Base-by-base conservation (phyloP, 2,329 filamentous ascomycete genomes). In the Epichloe hybrida region DNA sequence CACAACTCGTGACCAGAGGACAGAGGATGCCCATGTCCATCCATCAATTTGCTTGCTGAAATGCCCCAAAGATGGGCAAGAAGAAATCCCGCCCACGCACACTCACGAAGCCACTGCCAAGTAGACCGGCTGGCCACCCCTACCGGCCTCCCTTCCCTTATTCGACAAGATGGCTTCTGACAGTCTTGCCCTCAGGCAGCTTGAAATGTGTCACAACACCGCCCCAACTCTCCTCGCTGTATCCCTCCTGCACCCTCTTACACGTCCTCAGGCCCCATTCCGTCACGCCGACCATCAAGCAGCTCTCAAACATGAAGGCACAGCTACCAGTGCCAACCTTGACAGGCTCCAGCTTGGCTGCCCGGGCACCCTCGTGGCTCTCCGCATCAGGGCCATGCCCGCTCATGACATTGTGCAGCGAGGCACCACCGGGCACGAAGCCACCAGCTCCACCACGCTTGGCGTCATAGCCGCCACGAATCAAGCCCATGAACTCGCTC, bases 161-260 rank as follows among this genome's bases (percentile, higher is more conserved):
- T 15, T 50, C 37, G 21, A 52, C 47, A 20, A 60, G 49, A 50
- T 62, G 57, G 47, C 58, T 61, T 34, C 36, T 50, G 38, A 66
- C 60, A 52, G 62, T 54, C 35, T 58, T 51, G 1, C 64, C 68
- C 37, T 67, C 65, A 0, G 73, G 71, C 58, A 59, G 60, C 60
- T 68, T 67, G 73, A 83, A 86, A 61, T 84, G 78, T 42, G 80
- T 74, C 65, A 79, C 77, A 49, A 86, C 68, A 0, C 76, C 76
- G 31, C 74, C 81, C 88, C 88, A 95, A 63, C 86, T 90, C 71
- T 94, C 85, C 52, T 82, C 79, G 62, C 81, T 51, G n/a, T 56
- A 56, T 3, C 54, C 54, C 37, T 56, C 52, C 70, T 80, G 77
- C 13, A 78, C 71, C 64, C 77, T 78, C 54, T 67, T 64, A 52